Evolutionary conservation across 148 eudicot genomes (phyloP), one percentile per base, ranked within the genome.

Genomic region (Rhododendron molle): DNA sequence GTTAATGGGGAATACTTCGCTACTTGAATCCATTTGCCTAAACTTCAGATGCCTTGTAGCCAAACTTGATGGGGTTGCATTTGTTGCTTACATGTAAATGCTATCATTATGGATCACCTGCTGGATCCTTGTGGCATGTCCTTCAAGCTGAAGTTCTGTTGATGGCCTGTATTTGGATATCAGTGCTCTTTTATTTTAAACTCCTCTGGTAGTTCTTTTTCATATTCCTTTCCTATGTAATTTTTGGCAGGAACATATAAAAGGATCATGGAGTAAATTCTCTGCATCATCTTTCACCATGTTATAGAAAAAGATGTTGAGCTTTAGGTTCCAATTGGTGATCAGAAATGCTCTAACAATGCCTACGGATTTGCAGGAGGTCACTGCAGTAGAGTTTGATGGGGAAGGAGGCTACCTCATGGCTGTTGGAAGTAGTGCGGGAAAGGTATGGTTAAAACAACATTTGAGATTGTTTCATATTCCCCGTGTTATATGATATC

Each of bases 381-480:
- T 97, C 82, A 97, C 99, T 78, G 98, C 98, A 60, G 58, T 97
- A 71, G 92, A 91, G 83, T 97, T 97, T 87, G 98, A 95, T 90
- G 96, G 92, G 69, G 96, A 89, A 73, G 94, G 92, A 80, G 98
- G 99, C 43, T 93, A 92, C 88, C 93, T 84, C 85, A 95, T 97
- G 98, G 98, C 94, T 89, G 96, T 95, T 85, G 99, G 98, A 88
- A 97, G 94, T 90, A 95, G 99, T 87, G 92, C 85, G 80, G 99
- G 99, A 79, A 97, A 93, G 98, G 99, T 95, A 91, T 83, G 85
- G 30, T 85, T 14, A 56, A 77, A 40, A 26, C 46, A 26, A 84
- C 38, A 54, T 5, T 47, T 32, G 23, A 46, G 36, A 47, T 36
- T 69, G 20, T n/a, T 16, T 83, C 79, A 38, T 52, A 26, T 15